phyloP scores from a whole-genome alignment of 73 alveolate genomes.

The Chromera velia region DNA sequence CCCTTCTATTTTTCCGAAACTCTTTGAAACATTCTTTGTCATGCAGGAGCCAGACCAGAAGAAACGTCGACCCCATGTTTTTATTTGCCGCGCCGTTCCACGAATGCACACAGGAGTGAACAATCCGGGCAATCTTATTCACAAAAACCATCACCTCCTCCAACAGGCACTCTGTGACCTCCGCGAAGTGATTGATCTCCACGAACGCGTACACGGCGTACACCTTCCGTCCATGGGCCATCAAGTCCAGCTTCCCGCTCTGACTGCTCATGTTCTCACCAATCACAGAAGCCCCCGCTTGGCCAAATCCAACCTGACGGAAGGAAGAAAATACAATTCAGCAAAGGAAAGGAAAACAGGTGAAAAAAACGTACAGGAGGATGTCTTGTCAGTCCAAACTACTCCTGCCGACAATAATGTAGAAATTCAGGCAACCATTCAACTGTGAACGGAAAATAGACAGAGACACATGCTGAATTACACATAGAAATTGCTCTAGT shows the following conservation, averaged over 20 bases:
- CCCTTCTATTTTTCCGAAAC: too few species aligned
- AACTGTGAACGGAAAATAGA: too few species aligned
- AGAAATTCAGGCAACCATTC: too few species aligned
- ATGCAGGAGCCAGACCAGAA: conserved; percentile 65
- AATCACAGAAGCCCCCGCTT: conserved; percentile 76
- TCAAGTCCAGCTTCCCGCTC: neutral
- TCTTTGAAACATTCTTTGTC: conserved; percentile 19
- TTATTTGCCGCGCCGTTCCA: conserved; percentile 65
- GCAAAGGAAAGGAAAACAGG: too few species aligned
- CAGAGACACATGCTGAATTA: too few species aligned
- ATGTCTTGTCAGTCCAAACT: too few species aligned
- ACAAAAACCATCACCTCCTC: conserved; percentile 66
- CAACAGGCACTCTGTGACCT: conserved; percentile 49
- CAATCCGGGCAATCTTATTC: conserved; percentile 67
- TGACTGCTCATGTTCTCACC: conserved; percentile 24
- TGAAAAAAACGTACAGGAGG: too few species aligned
- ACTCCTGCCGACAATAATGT: too few species aligned
- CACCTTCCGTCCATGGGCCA: conserved; percentile 36
- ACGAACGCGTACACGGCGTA: conserved; percentile 50
- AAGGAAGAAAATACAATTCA: too few species aligned
- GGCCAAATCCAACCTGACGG: conserved; percentile 65
- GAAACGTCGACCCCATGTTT: conserved; percentile 70
- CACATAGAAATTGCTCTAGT: neutral
- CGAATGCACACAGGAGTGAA: conserved; percentile 59
- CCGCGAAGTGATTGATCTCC: conserved; percentile 57